Percentiles rank a stretch among this genome's conserved stretches.
phyloP scores from a whole-genome alignment of 441 rosid species.

The Hypseocharis bilobata region DNA sequence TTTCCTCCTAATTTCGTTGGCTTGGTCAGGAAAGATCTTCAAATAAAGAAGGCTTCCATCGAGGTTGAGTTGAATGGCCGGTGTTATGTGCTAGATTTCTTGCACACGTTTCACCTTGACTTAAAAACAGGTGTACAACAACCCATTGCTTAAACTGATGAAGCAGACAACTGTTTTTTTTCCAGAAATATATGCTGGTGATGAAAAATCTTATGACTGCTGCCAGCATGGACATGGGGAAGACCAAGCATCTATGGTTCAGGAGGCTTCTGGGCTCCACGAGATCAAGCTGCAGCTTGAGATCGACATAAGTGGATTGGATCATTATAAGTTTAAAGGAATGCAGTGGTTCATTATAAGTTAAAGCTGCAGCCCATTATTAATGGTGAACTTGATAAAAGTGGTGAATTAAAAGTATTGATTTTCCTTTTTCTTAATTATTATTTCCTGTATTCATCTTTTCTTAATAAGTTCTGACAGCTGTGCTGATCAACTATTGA shows the following conservation, averaged over 20 bases:
- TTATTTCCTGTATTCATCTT: background rate
- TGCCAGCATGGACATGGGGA: slow-evolving; percentile 32
- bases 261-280: slow-evolving; percentile 29
- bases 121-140: slow-evolving; percentile 49
- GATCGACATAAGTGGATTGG: slow-evolving; percentile 57
- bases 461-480: background rate
- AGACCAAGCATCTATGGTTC: slow-evolving; percentile 19
- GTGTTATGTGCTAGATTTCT: slow-evolving; percentile 53
- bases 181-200: slow-evolving; percentile 50
- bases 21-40: slow-evolving; percentile 45
- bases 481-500: background rate
- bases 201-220: slow-evolving; percentile 29
- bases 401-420: too few species aligned
- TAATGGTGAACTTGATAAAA: too few species aligned
- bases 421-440: too few species aligned
- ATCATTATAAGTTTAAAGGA: slow-evolving; percentile 50
- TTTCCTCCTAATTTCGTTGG: slow-evolving; percentile 43
- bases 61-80: slow-evolving; percentile 50
- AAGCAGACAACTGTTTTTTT: slow-evolving; percentile 64
- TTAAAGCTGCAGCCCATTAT: too few species aligned
- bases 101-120: slow-evolving; percentile 70
- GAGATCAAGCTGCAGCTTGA: slow-evolving; percentile 83
- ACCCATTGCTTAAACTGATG: slow-evolving; percentile 92
- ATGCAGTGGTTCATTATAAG: too few species aligned
- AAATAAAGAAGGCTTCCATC: slow-evolving; percentile 50